phyloP scores from a whole-genome alignment of 2,329 filamentous ascomycete species.

The Paecilomyces formosus region DNA sequence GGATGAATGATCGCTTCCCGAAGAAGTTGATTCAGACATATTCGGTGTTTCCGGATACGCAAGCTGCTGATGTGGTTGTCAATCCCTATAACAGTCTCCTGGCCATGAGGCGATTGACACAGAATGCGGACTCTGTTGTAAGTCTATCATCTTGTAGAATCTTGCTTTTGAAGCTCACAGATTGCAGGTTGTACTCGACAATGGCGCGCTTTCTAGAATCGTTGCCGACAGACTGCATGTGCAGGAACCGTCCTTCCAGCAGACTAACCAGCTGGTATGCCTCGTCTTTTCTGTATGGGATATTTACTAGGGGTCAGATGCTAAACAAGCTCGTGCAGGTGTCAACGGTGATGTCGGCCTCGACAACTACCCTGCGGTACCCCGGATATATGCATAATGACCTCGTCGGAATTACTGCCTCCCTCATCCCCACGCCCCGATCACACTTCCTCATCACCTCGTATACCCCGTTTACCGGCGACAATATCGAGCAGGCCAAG shows the following conservation, averaged over 20 bases:
- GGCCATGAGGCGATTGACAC: conserved; percentile 80
- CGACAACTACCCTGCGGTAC: conserved; percentile 91
- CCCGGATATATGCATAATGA: conserved; percentile 99
- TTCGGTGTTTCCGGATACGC: conserved; percentile 93
- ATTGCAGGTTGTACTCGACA: conserved; percentile 73
- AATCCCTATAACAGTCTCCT: conserved; percentile 97
- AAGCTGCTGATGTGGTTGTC: conserved; percentile 85
- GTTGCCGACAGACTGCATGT: conserved; percentile 91
- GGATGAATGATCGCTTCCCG: conserved; percentile 93
- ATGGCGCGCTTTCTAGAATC: conserved; percentile 86
- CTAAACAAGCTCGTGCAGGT: conserved; percentile 41
- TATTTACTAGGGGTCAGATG: background rate
- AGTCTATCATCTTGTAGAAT: conserved; percentile 13
- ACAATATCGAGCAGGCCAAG: conserved; percentile 94
- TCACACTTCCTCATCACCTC: conserved; percentile 98
- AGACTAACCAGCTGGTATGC: conserved; percentile 85
- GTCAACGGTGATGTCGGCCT: conserved; percentile 97
- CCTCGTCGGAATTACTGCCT: conserved; percentile 91
- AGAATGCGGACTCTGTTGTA: conserved; percentile 93
- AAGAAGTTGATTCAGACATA: conserved; percentile 99
- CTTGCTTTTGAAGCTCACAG: conserved; percentile 12
- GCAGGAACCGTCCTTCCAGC: conserved; percentile 90
- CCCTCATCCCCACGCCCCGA: conserved; percentile 88
- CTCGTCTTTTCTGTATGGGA: background rate
- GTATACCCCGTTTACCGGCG: conserved; percentile 94